These are phyloP conservation scores for Speleostelium caveatum DNA, from an alignment of 78 protist species.

Conservation along the genomic window DNA sequence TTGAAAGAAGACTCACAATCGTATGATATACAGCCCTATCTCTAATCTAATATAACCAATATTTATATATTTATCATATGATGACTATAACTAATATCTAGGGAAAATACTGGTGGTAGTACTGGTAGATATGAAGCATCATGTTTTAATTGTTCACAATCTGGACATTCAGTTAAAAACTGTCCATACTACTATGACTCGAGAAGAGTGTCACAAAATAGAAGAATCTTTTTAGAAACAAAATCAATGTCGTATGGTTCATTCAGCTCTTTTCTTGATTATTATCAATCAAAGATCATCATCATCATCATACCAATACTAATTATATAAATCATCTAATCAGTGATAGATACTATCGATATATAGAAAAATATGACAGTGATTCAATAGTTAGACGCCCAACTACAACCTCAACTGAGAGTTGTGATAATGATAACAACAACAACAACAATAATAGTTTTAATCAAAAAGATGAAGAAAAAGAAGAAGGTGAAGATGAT, in stretches of 20 bases:
- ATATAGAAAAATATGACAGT: conserved; percentile 8
- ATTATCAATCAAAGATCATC: not conserved
- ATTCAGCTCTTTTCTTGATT: no score
- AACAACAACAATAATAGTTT: not conserved
- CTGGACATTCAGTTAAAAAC: conserved; percentile 15
- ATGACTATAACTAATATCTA: no score
- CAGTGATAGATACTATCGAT: conserved; percentile 21
- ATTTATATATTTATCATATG: no score
- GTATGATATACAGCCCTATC: no score
- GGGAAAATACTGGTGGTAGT: not conserved
- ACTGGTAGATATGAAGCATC: not conserved
- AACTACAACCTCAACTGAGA: not conserved
- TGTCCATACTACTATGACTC: conserved; percentile 2
- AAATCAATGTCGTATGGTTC: not conserved
- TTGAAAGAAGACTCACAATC: not conserved
- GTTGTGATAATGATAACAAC: not conserved
- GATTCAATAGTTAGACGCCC: not conserved
- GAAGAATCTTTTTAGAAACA: not conserved
- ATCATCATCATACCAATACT: not conserved
- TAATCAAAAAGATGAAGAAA: not conserved
- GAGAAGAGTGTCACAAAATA: conserved; percentile 23
- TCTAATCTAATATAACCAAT: no score
- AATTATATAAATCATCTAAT: not conserved
- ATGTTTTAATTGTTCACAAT: conserved; percentile 55
- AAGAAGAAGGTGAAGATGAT: no score